Base-by-base conservation (phyloP, 2,329 filamentous ascomycete species). In the Nemania serpens region DNA sequence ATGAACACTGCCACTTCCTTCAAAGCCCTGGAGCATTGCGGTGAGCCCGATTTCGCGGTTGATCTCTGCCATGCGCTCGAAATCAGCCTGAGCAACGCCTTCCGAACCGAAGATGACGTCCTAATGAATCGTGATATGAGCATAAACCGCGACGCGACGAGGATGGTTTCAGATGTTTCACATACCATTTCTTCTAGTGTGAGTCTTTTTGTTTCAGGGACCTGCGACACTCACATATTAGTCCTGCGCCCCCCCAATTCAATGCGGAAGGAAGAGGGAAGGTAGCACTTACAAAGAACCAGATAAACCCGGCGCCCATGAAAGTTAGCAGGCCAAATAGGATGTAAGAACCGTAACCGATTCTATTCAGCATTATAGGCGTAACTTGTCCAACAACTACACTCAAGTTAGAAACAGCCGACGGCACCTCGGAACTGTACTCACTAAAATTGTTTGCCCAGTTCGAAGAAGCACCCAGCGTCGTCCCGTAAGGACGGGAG, bases 31-130 rank as follows among this genome's bases (percentile, higher is more conserved):
- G 12, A 80, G 67, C 64, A 81, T 72, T n/a, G 74, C 73, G 1
- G 73, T 78, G 1, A 91, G 76, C 0, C 89, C 89, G 63, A 92
- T 86, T 68, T 91, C 88, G 34, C 78, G 76, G 71, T 91, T 88
- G 68, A 92, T 90, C 72, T 89, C 85, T n/a, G 82, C 81, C 87
- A 91, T 91, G 29, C 89, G 82, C 75, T 89, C 86, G 55, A 83
- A 80, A 69, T 91, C 88, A 1, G 86, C 85, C 50, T 84, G 81
- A 0, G 88, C 88, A 2, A 84, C 82, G n/a, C 88, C 88, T 62
- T 86, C 83, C 2, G 82, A 85, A 12, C 87, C 87, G 67, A 91
- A 90, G 42, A 91, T 81, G 17, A 88, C 79, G 66, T 91, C 88
- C 83, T 82, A 37, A n/a, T 33, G 10, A 51, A 18, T 46, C 12